A percentile compares a stretch with the other conserved stretches of the same genome.
These are phyloP conservation scores for Gaertneriomyces sp. DNA, from an alignment of 192 early-diverging fungal species.

Conservation along the genomic window DNA sequence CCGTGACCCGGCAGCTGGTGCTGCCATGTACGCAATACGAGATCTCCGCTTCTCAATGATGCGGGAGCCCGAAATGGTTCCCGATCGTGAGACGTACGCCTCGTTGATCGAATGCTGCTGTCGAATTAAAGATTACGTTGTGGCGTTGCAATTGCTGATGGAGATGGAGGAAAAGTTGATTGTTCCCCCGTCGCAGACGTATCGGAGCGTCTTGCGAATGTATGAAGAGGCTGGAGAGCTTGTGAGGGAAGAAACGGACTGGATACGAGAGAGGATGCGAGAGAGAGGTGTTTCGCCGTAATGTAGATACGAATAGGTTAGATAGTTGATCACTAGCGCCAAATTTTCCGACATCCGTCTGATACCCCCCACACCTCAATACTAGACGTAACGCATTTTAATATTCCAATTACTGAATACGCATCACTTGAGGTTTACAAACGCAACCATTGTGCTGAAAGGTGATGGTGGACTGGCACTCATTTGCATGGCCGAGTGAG, in stretches of 20 bases:
- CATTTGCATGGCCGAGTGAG: too few relatives aligned
- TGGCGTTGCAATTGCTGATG: conserved; percentile 7
- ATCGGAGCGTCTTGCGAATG: neutral
- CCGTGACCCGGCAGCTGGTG: neutral
- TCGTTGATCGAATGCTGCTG: conserved; percentile 9
- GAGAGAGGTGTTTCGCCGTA: too few relatives aligned
- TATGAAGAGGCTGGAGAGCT: neutral
- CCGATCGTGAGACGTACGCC: conserved; percentile 7
- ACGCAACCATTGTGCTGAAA: too few relatives aligned
- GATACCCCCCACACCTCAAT: too few relatives aligned
- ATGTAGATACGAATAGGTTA: too few relatives aligned
- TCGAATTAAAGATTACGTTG: neutral
- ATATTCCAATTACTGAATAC: too few relatives aligned
- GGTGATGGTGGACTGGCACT: too few relatives aligned
- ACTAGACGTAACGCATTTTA: too few relatives aligned
- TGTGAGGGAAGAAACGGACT: neutral
- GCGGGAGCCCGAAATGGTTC: neutral
- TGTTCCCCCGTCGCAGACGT: neutral
- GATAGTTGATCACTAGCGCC: too few relatives aligned
- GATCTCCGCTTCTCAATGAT: conserved; percentile 17
- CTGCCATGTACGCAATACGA: conserved; percentile 7
- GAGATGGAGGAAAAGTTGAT: neutral
- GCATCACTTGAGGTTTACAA: too few relatives aligned
- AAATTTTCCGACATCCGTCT: too few relatives aligned
- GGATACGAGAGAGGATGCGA: too few relatives aligned